Evolutionary conservation across 2,329 filamentous ascomycete species (phyloP).

Genomic region (Alternaria incomplexa): DNA sequence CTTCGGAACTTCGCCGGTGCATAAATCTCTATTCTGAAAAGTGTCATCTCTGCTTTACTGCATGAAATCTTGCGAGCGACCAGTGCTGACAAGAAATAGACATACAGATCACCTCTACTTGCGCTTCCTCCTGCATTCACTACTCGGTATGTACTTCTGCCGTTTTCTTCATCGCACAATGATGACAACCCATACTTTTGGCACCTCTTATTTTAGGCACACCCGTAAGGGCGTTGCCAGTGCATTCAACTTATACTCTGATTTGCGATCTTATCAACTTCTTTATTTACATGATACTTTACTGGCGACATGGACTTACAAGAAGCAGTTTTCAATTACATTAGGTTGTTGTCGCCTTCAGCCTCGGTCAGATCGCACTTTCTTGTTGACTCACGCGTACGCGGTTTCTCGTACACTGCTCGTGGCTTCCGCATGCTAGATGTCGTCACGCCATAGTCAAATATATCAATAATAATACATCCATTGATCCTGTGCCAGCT

Average conservation of each 20-base stretch:
- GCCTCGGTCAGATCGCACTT: background rate
- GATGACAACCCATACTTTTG: constrained; percentile 58
- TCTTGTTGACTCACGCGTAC: background rate
- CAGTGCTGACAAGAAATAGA: background rate
- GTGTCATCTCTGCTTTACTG: background rate
- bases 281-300: constrained; percentile 1
- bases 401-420: background rate
- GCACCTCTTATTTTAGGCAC: constrained; percentile 78
- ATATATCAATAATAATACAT: background rate
- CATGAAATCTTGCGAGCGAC: background rate
- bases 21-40: background rate
- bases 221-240: constrained; percentile 31
- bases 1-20: background rate
- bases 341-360: background rate
- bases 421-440: background rate
- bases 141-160: background rate
- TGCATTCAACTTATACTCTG: constrained; percentile 49
- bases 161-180: constrained; percentile 12
- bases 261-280: constrained; percentile 18
- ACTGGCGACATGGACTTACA: constrained; percentile 13
- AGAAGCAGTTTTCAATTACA: background rate
- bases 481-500: background rate
- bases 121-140: background rate
- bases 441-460: background rate
- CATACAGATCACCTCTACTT: background rate